Evolutionary conservation across 768 basidiomycete species (phyloP), one percentile per base, ranked within the genome.

Genomic region (Amanita subjunquillea): DNA sequence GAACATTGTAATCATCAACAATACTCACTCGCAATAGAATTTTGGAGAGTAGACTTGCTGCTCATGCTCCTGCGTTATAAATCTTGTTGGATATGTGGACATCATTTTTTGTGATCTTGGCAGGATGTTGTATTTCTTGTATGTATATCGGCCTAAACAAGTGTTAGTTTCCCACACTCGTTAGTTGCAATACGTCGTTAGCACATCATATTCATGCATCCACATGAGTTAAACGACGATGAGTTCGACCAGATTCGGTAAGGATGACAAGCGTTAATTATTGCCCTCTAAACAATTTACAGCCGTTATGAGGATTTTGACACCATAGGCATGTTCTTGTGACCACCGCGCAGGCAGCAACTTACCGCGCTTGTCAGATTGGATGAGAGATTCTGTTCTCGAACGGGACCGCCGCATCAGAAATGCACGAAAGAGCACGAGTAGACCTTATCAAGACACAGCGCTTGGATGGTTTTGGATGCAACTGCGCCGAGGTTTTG

Each of bases 221-320:
- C 69, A 39, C 73, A 72, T 59, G 75, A 73, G 61, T 73, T 80
- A 32, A 78, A 80, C 61, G 82, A 79, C 52, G 79, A 85, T 57
- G 84, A 84, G 60, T 72, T 83, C 49, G 83, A 83, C 61, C 72
- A 78, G 58, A 83, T 85, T 53, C 73, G 80, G 84, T 84, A 55
- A 50, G 70, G 56, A 12, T 15, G 38, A 17, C 52, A n/a, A 25
- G 3, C 15, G 17, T 50, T 27, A 32, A 42, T 25, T 55, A 53
- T 58, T 67, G 22, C 63, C 41, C n/a, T 40, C 38, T 29, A n/a
- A 38, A 37, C 52, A 42, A 43, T 34, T 56, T 49, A 38, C 58
- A 93, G 92, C 58, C 89, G 88, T 55, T 95, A 94, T 72, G 88
- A 94, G 67, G 92, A 96, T 70, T 96, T 96, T 64, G 85, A 85